Conservation (phyloP, 352 stramenopile genomes). For the Achlya hypogyna region DNA sequence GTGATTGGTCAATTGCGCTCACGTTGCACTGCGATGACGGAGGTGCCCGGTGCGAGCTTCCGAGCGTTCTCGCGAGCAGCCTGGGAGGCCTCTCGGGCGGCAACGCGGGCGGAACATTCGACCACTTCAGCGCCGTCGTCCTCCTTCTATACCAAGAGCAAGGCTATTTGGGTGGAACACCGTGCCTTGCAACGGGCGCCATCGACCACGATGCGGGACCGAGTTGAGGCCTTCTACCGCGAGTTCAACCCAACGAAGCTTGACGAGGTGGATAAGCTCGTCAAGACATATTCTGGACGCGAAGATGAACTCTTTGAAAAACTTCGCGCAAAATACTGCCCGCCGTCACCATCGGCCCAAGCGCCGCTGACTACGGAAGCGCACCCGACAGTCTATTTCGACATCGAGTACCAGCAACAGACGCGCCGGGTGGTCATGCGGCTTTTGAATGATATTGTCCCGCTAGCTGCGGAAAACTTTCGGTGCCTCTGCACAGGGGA, state of each 20-base stretch:
- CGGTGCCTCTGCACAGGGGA: constrained; percentile 19
- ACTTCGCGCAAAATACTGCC: constrained; percentile 11
- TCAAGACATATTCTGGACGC: not conserved
- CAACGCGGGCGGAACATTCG: not conserved
- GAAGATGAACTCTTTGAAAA: constrained; percentile 6
- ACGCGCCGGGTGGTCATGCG: constrained; percentile 13
- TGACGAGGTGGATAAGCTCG: constrained; percentile 28
- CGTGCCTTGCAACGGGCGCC: not conserved
- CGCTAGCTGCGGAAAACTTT: constrained; percentile 18
- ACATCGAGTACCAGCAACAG: not conserved
- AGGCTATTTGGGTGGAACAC: not conserved
- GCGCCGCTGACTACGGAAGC: constrained; percentile 5
- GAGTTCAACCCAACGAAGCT: constrained; percentile 45
- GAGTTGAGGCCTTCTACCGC: constrained; percentile 42
- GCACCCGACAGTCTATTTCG: constrained; percentile 13
- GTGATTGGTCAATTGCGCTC: no score
- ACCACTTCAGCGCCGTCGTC: no score
- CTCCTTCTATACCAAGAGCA: not conserved
- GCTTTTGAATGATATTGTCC: constrained; percentile 8
- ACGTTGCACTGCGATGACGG: no score
- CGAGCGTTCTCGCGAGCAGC: not conserved
- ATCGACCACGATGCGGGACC: constrained; percentile 28
- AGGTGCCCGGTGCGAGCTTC: not conserved
- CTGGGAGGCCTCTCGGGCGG: constrained; percentile 2
- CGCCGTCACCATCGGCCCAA: not conserved